Percentiles rank a stretch among this genome's conserved stretches.
Conservation (phyloP, 306 rosid genomes). For the Quercus aquifolioides region DNA sequence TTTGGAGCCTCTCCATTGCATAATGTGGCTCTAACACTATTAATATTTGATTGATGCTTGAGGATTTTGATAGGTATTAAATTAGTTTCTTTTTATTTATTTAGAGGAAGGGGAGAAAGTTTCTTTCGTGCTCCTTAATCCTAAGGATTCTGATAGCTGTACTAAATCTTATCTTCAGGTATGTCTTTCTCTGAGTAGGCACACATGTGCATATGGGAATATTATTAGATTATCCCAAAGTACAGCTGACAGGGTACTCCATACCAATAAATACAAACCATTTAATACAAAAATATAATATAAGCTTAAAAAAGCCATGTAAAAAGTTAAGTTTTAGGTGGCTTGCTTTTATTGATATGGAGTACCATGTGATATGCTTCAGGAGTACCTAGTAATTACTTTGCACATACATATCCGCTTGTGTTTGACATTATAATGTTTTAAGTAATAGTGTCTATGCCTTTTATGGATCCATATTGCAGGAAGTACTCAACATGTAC, state of each 20-base stretch:
- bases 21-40: too few species aligned
- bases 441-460: neutral
- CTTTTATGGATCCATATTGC: conserved; percentile 6
- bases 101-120: conserved; percentile 36
- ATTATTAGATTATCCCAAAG: too few species aligned
- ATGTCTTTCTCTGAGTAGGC: neutral
- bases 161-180: conserved; percentile 71
- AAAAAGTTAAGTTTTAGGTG: too few species aligned
- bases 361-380: too few species aligned
- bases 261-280: too few species aligned
- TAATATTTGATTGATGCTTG: neutral
- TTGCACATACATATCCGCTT: neutral
- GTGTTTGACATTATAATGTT: neutral
- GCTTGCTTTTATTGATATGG: too few species aligned
- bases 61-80: neutral
- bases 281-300: too few species aligned
- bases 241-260: too few species aligned
- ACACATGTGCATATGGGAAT: neutral
- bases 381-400: too few species aligned
- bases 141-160: conserved; percentile 48
- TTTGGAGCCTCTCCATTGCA: too few species aligned
- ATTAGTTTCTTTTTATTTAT: neutral
- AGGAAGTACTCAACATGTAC: conserved; percentile 74
- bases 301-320: too few species aligned
- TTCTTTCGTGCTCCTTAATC: conserved; percentile 57